phyloP scores from a whole-genome alignment of 2,329 filamentous ascomycete genomes.

The Colletotrichum tropicicola region DNA sequence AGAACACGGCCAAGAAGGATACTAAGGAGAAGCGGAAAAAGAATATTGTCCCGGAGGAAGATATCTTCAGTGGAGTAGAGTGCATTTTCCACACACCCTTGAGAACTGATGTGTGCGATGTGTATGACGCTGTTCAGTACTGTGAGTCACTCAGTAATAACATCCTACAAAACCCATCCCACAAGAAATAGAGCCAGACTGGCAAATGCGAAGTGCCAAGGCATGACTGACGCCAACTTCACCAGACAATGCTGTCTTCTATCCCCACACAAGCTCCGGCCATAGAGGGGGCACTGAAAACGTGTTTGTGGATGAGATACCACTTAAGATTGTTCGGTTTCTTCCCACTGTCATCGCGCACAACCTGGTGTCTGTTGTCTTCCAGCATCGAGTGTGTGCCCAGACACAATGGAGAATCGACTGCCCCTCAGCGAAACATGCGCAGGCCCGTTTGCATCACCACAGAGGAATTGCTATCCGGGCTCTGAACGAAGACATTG shows the following conservation, averaged over 20 bases:
- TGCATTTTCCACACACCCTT: conserved; percentile 7
- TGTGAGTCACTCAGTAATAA: too few relatives aligned
- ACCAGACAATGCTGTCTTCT: conserved; percentile 31
- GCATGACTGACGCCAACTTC: not conserved
- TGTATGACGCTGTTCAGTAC: conserved; percentile 27
- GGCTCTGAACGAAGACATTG: conserved; percentile 25
- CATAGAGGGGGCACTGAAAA: conserved; percentile 30
- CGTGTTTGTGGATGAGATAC: conserved; percentile 38
- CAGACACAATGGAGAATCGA: conserved; percentile 21
- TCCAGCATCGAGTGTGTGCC: conserved; percentile 21
- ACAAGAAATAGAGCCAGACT: too few relatives aligned
- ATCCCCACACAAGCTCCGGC: conserved; percentile 31
- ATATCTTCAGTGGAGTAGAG: not conserved
- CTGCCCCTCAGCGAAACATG: conserved; percentile 10
- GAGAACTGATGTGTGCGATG: conserved; percentile 24
- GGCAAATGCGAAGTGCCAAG: not conserved
- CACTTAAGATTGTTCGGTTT: conserved; percentile 22
- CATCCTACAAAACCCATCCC: too few relatives aligned
- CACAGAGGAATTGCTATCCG: conserved; percentile 29
- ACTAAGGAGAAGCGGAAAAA: not conserved
- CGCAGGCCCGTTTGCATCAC: conserved; percentile 21
- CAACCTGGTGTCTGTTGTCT: conserved; percentile 19
- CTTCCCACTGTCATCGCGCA: conserved; percentile 19
- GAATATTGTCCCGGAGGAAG: not conserved
- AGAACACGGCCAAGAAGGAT: not conserved